Evolutionary conservation across 345 rosid species (phyloP), one percentile per base, ranked within the genome.

Genomic region (Eucalyptus pauciflora): DNA sequence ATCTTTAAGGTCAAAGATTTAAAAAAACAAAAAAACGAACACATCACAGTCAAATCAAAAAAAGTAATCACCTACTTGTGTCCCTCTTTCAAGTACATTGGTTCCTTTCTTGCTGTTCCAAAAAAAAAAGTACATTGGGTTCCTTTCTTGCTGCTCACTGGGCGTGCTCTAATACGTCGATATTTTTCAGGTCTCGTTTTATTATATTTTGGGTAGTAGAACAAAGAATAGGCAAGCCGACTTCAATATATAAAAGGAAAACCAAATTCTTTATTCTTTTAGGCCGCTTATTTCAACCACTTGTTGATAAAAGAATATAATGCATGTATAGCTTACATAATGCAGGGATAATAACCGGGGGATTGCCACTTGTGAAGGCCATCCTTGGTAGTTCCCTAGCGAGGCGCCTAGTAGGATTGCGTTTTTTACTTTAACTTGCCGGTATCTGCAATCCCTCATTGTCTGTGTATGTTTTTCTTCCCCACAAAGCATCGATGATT

Each of bases 401-500:
- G 2, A 2, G 9, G 56, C 9, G 24, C 56, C 24, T 17, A 7
- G 24, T 4, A 52, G 1, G 2, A 52, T 2, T 52, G 24, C 10
- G 1, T 52, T 52, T 52, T 52, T 52, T 1, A 52, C 24, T 52
- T 20, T 0, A 51, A 52, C 24, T 7, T 52, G 56, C 10, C 1
- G 3, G 24, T 52, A 52, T 52, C n/a, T n/a, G n/a, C n/a, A n/a
- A n/a, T n/a, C 10, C 10, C 4, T 52, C 4, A 18, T 18, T 52
- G 24, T 52, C 2, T 52, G 18, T 52, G 1, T 18, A 52, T 52
- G 56, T 52, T 52, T 52, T 52, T 52, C 4, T 52, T 52, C 10
- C 10, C 4, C 58, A 52, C 4, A 18, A 52, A 52, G 0, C 58
- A 52, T 52, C 5, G 2, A 1, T 2, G 0, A 2, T 52, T 52